Evolutionary conservation across 495 filamentous ascomycete species (phyloP).

Genomic region (Hamigera avellanea): DNA sequence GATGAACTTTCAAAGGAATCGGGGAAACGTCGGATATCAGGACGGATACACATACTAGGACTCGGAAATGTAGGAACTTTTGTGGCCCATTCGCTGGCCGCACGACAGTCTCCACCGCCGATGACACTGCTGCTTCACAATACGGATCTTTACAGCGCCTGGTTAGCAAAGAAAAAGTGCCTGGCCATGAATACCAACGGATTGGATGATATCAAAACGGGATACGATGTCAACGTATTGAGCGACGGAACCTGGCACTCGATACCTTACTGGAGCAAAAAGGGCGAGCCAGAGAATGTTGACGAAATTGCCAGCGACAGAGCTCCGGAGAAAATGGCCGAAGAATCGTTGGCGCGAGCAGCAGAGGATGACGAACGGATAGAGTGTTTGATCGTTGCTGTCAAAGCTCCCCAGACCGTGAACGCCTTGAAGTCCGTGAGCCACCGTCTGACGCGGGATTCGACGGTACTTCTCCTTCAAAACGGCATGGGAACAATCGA

Average conservation of each 20-base stretch:
- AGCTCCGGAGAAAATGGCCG: slow-evolving; percentile 4
- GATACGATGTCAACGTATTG: slow-evolving; percentile 31
- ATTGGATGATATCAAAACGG: slow-evolving; percentile 27
- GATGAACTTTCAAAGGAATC: slow-evolving; percentile 13
- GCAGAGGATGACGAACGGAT: slow-evolving; percentile 39
- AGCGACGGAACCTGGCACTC: slow-evolving; percentile 19
- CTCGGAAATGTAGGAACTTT: slow-evolving; percentile 47
- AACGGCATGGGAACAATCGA: slow-evolving; percentile 77
- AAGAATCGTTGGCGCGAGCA: slow-evolving; percentile 6
- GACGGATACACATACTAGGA: slow-evolving; percentile 49
- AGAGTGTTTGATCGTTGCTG: slow-evolving; percentile 64
- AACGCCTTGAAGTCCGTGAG: slow-evolving; percentile 44
- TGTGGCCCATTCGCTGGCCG: slow-evolving; percentile 46
- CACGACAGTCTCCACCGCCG: slow-evolving; percentile 44
- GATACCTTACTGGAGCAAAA: slow-evolving; percentile 15
- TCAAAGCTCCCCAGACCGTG: slow-evolving; percentile 45
- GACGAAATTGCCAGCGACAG: slow-evolving; percentile 2
- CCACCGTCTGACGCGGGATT: slow-evolving; percentile 55
- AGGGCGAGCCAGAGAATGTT: slow-evolving; percentile 8
- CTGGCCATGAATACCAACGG: slow-evolving; percentile 23
- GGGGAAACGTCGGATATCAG: slow-evolving; percentile 17
- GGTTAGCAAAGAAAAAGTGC: slow-evolving; percentile 16
- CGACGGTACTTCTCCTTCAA: slow-evolving; percentile 71
- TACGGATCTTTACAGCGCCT: slow-evolving; percentile 15
- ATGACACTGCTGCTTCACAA: slow-evolving; percentile 45